These are phyloP conservation scores for Gentiana straminea DNA, from an alignment of 257 asterid species.

Conservation along the genomic window DNA sequence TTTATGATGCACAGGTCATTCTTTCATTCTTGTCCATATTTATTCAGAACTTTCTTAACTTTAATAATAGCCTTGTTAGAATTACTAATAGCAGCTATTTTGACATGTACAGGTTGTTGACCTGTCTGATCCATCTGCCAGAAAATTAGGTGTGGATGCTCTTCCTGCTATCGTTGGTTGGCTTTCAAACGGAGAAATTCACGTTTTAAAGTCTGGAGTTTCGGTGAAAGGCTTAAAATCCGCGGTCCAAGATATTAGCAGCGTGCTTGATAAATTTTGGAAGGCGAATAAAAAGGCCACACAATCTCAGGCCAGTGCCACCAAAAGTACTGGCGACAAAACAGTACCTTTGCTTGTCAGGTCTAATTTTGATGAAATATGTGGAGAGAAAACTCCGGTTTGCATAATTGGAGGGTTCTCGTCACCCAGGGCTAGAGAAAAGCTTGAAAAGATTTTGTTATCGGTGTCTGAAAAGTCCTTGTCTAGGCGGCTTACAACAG, in stretches of 20 bases:
- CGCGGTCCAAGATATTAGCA: constrained; percentile 58
- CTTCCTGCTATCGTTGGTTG: constrained; percentile 87
- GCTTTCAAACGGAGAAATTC: constrained; percentile 79
- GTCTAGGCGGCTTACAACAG: constrained; percentile 34
- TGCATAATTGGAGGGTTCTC: constrained; percentile 76
- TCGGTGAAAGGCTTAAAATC: constrained; percentile 71
- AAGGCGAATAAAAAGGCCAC: constrained; percentile 60
- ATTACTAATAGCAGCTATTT: constrained; percentile 2
- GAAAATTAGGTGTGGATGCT: constrained; percentile 49
- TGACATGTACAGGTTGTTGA: constrained; percentile 46
- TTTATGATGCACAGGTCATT: constrained; percentile 77
- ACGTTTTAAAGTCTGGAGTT: constrained; percentile 51
- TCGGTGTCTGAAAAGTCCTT: constrained; percentile 74
- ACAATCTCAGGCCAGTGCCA: constrained; percentile 25
- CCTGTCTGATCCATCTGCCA: constrained; percentile 44
- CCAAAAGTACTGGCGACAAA: constrained; percentile 28
- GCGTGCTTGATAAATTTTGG: constrained; percentile 64
- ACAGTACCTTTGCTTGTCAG: constrained; percentile 48
- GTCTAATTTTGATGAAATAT: constrained; percentile 51
- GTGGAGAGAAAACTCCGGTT: constrained; percentile 64
- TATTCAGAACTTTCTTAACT: background rate
- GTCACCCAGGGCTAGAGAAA: constrained; percentile 47
- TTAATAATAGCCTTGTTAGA: background rate
- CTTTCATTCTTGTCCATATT: background rate
- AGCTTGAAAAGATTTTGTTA: constrained; percentile 47